Evolutionary conservation across 306 rosid species (phyloP), one percentile per base, ranked within the genome.

Genomic region (Echinosophora koreensis): DNA sequence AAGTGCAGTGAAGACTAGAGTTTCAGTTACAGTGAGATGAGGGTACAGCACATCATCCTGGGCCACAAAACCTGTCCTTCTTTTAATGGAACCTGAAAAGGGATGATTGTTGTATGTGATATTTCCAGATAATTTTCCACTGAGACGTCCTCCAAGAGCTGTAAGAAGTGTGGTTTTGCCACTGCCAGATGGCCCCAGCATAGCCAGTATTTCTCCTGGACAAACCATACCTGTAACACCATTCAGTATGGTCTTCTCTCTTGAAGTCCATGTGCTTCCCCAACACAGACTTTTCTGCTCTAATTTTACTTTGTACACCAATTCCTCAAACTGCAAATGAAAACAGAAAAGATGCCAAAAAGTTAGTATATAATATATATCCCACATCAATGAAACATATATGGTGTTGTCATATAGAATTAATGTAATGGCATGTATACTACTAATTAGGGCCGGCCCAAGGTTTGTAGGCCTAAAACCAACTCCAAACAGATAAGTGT

Each of bases 161-260:
- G 97, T 92, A 1, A 90, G 86, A 15, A 92, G 97, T 50, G 97
- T 90, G 34, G 97, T 92, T 74, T 92, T 92, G 32, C 97, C 97
- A 14, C 97, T 92, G 0, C 97, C 97, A 4, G 96, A 90, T 5
- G 97, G 97, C n/a, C 97, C 97, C 35, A 92, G 55, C 97, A 90
- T 87, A 28, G 96, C 97, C 3, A 92, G 84, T 14, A 92, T 83
- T 82, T 92, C 97, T 35, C 97, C 97, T 0, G 97, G 96, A 52
- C 14, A 86, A 14, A 90, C 96, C 58, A 82, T 77, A 2, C 97
- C 97, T 3, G 93, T 72, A 13, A 92, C 59, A 22, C 97, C 97
- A 17, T 84, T 90, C 59, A 92, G 65, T 67, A 92, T 88, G 61
- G 79, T 86, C 66, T 90, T 92, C 63, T 90, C 96, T 65, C 15